Evolutionary conservation across 805 yeast genomes (phyloP).

Genomic region (Ogataea polymorpha): DNA sequence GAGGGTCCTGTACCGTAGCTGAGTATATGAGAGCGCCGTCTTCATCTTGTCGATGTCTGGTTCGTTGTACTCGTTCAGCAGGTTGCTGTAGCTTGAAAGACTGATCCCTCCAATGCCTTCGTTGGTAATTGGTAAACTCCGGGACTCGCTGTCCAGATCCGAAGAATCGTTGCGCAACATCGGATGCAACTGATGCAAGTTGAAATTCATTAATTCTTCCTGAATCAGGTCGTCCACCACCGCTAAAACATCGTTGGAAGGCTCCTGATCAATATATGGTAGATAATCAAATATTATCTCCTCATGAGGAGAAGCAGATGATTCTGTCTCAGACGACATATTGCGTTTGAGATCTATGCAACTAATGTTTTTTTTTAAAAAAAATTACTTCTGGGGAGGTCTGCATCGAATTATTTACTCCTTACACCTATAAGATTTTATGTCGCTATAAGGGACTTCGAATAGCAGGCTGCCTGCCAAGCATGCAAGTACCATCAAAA

Average conservation of each 20-base stretch:
- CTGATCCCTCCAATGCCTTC: conserved; percentile 17
- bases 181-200: conserved; percentile 16
- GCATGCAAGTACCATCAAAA: conserved; percentile 41
- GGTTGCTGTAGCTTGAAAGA: conserved; percentile 19
- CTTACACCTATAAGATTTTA: conserved; percentile 3
- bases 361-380: neutral
- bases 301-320: conserved; percentile 2
- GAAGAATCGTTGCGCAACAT: conserved; percentile 1
- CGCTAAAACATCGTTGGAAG: conserved; percentile 17
- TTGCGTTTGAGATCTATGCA: neutral
- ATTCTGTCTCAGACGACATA: conserved; percentile 4
- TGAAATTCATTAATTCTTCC: conserved; percentile 20
- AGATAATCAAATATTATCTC: conserved; percentile 19
- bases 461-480: conserved; percentile 33
- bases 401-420: neutral
- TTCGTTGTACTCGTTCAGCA: conserved; percentile 13
- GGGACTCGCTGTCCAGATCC: neutral
- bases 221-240: conserved; percentile 21
- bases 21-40: conserved; percentile 40
- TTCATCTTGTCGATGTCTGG: conserved; percentile 27
- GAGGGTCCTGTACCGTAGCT: conserved; percentile 41
- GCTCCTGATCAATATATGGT: conserved; percentile 24
- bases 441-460: conserved; percentile 28
- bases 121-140: conserved; percentile 5
- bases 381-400: neutral